Evolutionary conservation across 1,284 basidiomycete genomes (phyloP), one percentile per base, ranked within the genome.

Genomic region (Exobasidium cylindrosporum): DNA sequence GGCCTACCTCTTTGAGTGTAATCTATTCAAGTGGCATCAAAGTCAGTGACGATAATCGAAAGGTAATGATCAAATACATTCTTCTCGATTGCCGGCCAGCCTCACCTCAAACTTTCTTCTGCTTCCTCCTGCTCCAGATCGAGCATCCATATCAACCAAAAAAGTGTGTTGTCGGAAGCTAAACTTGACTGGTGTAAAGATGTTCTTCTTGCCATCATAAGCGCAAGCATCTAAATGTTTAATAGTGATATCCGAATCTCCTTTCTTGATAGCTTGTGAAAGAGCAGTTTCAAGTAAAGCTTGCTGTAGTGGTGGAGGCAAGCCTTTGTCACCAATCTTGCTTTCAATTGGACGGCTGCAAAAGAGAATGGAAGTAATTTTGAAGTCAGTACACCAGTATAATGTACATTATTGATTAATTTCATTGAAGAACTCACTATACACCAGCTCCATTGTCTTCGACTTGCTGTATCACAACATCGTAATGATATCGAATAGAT

Each of bases 201-300:
- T 64, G 21, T 67, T 65, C 1, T 64, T 61, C 1, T 59, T 47
- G 2, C 70, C 70, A 30, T 74, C 72, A 55, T 61, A 74, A 3
- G 50, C 66, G 6, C 68, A 23, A 23, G 23, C 24, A 14, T 21
- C 21, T 2, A 62, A 63, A 13, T 66, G 61, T 11, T 58, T 57
- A 7, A 45, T 43, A 13, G 66, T 68, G 35, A 40, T 40, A 7
- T 40, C 35, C 35, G 35, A 7, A 10, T 40, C 35, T 40, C 35
- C 35, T 40, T 17, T 40, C 35, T 7, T 40, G 10, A 17, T 40
- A 40, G 35, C 35, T 40, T 40, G 35, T 10, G 35, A 40, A 26
- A 74, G 62, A 1, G 46, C 53, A 13, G n/a, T 47, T 1, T 50
- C 28, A 14, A 58, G 17, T 13, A 35, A 62, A 4, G 62, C 60